Conservation (phyloP, 208 protist species). For the Crithidia acanthocephali region DNA sequence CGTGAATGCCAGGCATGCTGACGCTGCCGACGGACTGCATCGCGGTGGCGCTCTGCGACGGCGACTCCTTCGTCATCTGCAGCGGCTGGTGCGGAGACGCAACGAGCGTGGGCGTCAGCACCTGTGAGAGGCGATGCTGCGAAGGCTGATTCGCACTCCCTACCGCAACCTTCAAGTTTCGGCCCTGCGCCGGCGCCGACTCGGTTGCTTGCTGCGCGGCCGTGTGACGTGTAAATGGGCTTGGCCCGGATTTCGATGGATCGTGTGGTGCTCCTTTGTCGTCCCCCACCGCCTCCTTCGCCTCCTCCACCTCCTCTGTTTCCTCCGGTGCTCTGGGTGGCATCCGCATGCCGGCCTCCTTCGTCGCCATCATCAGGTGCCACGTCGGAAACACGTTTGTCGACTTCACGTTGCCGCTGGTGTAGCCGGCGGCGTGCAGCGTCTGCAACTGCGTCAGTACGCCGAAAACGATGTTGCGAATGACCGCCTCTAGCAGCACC, state of each 20-base stretch:
- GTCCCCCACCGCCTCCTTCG: neutral
- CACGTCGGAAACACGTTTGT: slow-evolving; percentile 73
- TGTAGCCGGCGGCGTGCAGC: slow-evolving; percentile 54
- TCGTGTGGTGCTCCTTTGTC: neutral
- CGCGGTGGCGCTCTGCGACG: neutral
- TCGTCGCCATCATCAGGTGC: slow-evolving; percentile 43
- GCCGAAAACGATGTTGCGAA: slow-evolving; percentile 65
- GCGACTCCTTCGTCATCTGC: neutral
- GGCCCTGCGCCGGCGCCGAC: neutral
- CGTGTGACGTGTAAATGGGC: neutral
- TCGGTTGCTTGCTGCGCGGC: neutral
- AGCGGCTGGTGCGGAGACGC: neutral
- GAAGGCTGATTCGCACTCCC: neutral
- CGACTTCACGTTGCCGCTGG: slow-evolving; percentile 71
- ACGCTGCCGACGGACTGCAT: neutral
- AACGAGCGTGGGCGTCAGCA: neutral
- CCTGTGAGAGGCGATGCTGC: neutral
- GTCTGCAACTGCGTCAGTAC: slow-evolving; percentile 58
- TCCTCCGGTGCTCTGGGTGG: slow-evolving; percentile 8
- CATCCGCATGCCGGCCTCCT: slow-evolving; percentile 22
- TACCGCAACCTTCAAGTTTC: neutral
- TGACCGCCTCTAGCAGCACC: slow-evolving; percentile 57
- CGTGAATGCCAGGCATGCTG: slow-evolving; percentile 8
- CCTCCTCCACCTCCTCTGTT: neutral
- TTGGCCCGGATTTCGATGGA: neutral